Evolutionary conservation across 2,329 filamentous ascomycete genomes (phyloP).

Genomic region (Pyricularia sp.): DNA sequence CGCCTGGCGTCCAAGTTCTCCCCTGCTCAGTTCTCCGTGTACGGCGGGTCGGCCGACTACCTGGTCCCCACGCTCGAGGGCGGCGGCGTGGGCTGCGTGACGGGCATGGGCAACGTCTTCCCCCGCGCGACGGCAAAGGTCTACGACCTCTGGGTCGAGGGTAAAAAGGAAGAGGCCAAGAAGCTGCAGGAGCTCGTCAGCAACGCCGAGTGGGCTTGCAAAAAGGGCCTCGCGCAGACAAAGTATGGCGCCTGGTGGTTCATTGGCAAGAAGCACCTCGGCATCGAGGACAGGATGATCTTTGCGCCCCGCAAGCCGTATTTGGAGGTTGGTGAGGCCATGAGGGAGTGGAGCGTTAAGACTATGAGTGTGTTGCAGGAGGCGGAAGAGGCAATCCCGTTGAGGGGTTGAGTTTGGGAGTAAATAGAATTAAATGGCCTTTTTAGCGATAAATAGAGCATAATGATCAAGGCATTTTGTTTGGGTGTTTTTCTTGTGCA

Average conservation of each 20-base stretch:
- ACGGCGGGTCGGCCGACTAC: slow-evolving; percentile 30
- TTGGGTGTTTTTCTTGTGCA: not conserved
- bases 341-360: slow-evolving; percentile 28
- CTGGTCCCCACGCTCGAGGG: slow-evolving; percentile 25
- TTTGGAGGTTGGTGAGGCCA: slow-evolving; percentile 20
- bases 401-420: not conserved
- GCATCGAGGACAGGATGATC: slow-evolving; percentile 18
- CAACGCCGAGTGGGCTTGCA: slow-evolving; percentile 36
- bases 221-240: slow-evolving; percentile 33
- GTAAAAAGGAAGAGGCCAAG: slow-evolving; percentile 22
- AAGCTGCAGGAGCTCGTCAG: slow-evolving; percentile 28
- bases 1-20: slow-evolving; percentile 17
- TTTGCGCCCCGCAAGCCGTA: slow-evolving; percentile 32
- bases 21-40: slow-evolving; percentile 23
- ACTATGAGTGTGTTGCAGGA: slow-evolving; percentile 24
- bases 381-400: slow-evolving; percentile 13
- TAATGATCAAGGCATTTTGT: not conserved
- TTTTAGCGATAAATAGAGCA: not conserved
- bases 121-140: slow-evolving; percentile 26
- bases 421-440: not conserved
- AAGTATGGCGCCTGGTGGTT: slow-evolving; percentile 33
- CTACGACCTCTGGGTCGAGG: slow-evolving; percentile 26
- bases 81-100: slow-evolving; percentile 29
- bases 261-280: slow-evolving; percentile 22
- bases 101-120: slow-evolving; percentile 33